Base-by-base conservation (phyloP, 345 rosid genomes). In the Camelina hispida region DNA sequence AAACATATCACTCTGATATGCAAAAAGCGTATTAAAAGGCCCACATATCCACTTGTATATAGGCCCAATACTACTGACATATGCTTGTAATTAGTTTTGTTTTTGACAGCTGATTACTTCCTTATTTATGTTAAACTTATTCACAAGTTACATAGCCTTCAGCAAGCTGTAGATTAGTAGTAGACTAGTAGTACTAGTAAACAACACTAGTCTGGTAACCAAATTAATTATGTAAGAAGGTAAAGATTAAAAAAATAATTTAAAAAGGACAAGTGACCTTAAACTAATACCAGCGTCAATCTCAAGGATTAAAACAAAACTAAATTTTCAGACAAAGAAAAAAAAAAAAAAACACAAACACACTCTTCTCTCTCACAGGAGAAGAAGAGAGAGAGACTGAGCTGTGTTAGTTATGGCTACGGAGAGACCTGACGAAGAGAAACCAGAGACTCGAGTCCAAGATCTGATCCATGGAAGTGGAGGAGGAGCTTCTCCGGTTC, bases 391-490 rank as follows among this genome's bases (percentile, higher is more conserved):
- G 51, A 16, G 25, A 56, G 66, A 30, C 32, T 37, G 47, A 72
- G 68, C 46, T 50, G 10, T 56, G 47, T 78, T 30, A 43, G 28
- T 28, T 1, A 79, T 79, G 82, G 60, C 62, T 74, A 40, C 69
- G 1, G 76, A 62, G 73, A 81, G 62, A 76, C 76, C 62, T 10
- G 83, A 77, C 22, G 77, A 72, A 62, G 85, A 78, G 32, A 74
- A 73, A 44, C 62, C 51, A 4, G 76, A 76, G 59, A 58, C 63
- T 57, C 81, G 81, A 35, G 51, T 78, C 20, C 74, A 71, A 52
- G 84, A 83, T 70, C 71, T 82, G 74, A 72, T 79, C 78, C 77
- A 73, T 5, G 53, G 67, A 58, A 35, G 64, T 30, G 47, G 68
- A 8, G 53, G 70, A 62, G 72, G 57, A 51, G 40, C 85, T 42